These are phyloP conservation scores for Jimgerdemannia lactiflua DNA, from an alignment of 192 early-diverging fungal genomes.

Conservation along the genomic window DNA sequence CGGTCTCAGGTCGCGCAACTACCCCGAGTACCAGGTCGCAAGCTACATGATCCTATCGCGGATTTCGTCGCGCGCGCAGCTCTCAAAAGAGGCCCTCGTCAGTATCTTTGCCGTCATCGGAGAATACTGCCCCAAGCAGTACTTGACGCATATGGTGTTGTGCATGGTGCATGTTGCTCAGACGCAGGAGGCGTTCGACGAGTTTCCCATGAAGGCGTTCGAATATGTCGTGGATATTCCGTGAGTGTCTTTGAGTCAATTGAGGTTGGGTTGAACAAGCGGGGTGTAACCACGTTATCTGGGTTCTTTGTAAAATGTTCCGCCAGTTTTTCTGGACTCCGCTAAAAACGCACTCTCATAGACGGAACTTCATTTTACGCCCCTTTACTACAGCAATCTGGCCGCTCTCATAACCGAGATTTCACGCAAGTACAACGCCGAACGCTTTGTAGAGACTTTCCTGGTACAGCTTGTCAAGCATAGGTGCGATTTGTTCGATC, in stretches of 20 bases:
- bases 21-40: constrained; percentile 47
- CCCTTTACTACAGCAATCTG: not conserved
- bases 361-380: not conserved
- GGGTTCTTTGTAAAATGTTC: too few relatives aligned
- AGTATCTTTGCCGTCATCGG: constrained; percentile 44
- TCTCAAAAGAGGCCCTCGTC: constrained; percentile 41
- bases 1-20: constrained; percentile 35
- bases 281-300: too few relatives aligned
- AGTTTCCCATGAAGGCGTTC: constrained; percentile 27
- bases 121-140: constrained; percentile 19
- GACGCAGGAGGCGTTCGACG: constrained; percentile 42
- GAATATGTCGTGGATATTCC: constrained; percentile 2
- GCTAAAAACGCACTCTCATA: too few relatives aligned
- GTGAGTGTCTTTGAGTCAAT: constrained; percentile 6
- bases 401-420: constrained; percentile 6
- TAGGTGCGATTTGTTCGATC: not conserved
- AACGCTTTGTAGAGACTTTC: constrained; percentile 40
- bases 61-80: constrained; percentile 45
- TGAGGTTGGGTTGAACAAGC: constrained; percentile 4
- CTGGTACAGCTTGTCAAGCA: constrained; percentile 28
- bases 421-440: constrained; percentile 37
- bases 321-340: too few relatives aligned
- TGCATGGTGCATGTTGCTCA: constrained; percentile 51
- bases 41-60: constrained; percentile 70
- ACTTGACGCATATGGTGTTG: constrained; percentile 33